Conservation (phyloP, 2,329 filamentous ascomycete species). For the Chrysoporthe austroafricana region DNA sequence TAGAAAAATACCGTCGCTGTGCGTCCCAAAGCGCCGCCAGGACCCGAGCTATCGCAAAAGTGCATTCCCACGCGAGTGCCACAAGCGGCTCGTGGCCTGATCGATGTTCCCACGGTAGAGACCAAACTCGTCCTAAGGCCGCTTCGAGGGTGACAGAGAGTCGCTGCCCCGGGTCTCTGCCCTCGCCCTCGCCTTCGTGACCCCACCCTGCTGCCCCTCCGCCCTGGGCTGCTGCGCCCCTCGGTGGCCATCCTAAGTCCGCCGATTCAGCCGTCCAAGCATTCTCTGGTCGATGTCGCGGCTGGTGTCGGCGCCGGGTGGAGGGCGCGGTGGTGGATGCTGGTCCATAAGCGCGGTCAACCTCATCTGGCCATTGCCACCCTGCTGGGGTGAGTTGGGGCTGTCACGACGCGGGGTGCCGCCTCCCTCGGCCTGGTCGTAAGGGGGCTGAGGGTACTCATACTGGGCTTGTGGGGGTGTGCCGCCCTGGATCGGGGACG, state of each 20-base stretch:
- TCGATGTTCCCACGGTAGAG: neutral
- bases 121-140: neutral
- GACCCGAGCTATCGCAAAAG: neutral
- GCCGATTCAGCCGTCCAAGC: constrained; percentile 55
- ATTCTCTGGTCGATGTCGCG: constrained; percentile 60
- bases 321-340: constrained; percentile 30
- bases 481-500: constrained; percentile 49
- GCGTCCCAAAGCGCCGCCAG: neutral
- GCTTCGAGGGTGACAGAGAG: neutral
- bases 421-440: constrained; percentile 40
- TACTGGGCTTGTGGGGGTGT: constrained; percentile 50
- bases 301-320: constrained; percentile 30
- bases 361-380: constrained; percentile 48
- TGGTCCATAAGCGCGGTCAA: constrained; percentile 55
- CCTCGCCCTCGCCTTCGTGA: neutral
- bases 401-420: constrained; percentile 44
- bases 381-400: constrained; percentile 40
- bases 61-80: neutral
- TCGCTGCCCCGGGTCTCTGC: neutral
- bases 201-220: neutral
- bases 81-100: neutral
- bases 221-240: constrained; percentile 20
- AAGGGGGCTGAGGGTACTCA: constrained; percentile 35
- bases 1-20: neutral
- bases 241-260: constrained; percentile 29